phyloP scores from a whole-genome alignment of 2,329 filamentous ascomycete species.

The Diplodia corticola region DNA sequence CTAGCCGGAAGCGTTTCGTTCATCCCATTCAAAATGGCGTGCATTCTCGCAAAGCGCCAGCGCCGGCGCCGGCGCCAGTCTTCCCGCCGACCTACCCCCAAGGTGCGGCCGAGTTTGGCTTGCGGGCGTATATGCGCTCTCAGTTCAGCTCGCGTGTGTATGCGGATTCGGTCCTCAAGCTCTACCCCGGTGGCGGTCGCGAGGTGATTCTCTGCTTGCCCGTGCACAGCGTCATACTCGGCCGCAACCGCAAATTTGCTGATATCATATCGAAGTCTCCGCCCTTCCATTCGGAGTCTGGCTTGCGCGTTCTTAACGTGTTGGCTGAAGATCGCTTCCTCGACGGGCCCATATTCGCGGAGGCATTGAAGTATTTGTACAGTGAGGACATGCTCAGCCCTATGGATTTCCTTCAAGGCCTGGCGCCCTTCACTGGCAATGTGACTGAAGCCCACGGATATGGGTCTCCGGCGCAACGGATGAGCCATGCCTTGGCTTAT shows the following conservation, averaged over 20 bases:
- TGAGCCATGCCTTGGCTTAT: conserved; percentile 55
- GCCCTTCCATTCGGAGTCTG: not conserved
- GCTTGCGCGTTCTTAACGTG: conserved; percentile 20
- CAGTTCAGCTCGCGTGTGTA: conserved; percentile 40
- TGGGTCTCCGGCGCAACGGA: conserved; percentile 37
- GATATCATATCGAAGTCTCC: conserved; percentile 29
- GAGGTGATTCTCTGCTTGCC: conserved; percentile 35
- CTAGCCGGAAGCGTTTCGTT: conserved; percentile 3
- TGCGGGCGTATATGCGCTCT: conserved; percentile 32
- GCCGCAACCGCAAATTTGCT: conserved; percentile 38
- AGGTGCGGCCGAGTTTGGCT: not conserved
- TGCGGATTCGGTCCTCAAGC: conserved; percentile 39
- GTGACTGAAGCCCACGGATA: conserved; percentile 29
- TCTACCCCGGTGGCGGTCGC: conserved; percentile 31
- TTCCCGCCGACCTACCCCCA: not conserved
- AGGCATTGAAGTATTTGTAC: conserved; percentile 41
- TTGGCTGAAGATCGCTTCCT: conserved; percentile 18
- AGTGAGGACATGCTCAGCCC: conserved; percentile 35
- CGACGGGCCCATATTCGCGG: conserved; percentile 29
- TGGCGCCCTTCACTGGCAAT: conserved; percentile 33
- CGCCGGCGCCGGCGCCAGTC: not conserved
- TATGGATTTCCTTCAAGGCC: conserved; percentile 33
- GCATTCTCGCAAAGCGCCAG: not conserved
- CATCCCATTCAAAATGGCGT: conserved; percentile 22
- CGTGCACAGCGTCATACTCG: conserved; percentile 39